phyloP scores from a whole-genome alignment of 352 stramenopile genomes.

The Poterioochromonas sp. region DNA sequence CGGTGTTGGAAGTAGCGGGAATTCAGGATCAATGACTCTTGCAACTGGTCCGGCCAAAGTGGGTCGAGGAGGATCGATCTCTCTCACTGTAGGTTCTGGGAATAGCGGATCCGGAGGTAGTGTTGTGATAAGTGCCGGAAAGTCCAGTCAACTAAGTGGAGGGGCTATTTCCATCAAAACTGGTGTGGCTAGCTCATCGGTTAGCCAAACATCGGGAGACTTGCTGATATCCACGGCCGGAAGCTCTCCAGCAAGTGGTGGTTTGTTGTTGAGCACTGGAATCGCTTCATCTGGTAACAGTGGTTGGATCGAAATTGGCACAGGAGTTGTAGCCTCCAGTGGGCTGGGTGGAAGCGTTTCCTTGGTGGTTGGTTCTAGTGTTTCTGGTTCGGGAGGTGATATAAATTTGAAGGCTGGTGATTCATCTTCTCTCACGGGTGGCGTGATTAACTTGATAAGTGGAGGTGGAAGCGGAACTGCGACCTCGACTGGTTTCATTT shows the following conservation, averaged over 20 bases:
- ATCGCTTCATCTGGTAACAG: slow-evolving; percentile 39
- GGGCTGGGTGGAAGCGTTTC: not conserved
- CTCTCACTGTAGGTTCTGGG: slow-evolving; percentile 37
- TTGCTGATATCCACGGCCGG: slow-evolving; percentile 1
- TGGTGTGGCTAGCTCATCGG: slow-evolving; percentile 3
- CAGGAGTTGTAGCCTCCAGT: slow-evolving; percentile 1
- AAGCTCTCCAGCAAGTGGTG: slow-evolving; percentile 35
- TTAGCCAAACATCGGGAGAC: not conserved
- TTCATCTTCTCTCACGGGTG: not conserved
- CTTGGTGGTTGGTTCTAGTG: not conserved
- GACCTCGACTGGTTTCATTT: not conserved
- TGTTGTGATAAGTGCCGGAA: not conserved
- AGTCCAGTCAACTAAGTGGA: not conserved
- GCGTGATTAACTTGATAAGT: not conserved
- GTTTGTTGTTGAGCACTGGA: slow-evolving; percentile 41
- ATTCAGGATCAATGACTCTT: not conserved
- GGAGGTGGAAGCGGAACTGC: not conserved
- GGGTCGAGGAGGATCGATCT: slow-evolving; percentile 51
- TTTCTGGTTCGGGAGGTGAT: slow-evolving; percentile 2
- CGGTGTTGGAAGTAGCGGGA: no score
- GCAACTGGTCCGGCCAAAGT: not conserved
- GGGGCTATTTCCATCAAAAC: not conserved
- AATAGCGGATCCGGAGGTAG: not conserved
- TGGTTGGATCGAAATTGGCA: slow-evolving; percentile 43
- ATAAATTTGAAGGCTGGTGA: not conserved